phyloP scores from a whole-genome alignment of 1,284 basidiomycete species.

The Irpex sp. region DNA sequence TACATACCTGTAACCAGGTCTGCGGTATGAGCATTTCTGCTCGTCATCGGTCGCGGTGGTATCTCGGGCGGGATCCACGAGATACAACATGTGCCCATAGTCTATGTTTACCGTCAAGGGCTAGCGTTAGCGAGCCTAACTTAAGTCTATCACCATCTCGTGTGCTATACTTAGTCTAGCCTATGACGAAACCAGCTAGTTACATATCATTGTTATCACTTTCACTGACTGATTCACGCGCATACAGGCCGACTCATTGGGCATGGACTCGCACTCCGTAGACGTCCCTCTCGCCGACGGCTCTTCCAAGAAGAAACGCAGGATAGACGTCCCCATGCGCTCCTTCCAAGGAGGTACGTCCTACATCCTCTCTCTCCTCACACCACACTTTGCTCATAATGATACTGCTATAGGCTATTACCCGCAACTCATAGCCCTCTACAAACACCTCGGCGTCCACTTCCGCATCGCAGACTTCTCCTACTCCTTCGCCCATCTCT shows the following conservation, averaged over 20 bases:
- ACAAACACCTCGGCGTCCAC: constrained; percentile 50
- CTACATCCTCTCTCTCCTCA: background rate
- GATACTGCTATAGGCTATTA: constrained; percentile 57
- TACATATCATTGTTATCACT: background rate
- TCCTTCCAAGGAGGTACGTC: constrained; percentile 69
- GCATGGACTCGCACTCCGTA: constrained; percentile 57
- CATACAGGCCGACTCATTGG: constrained; percentile 38
- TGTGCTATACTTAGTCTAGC: background rate
- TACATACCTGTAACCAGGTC: background rate
- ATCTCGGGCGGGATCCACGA: background rate
- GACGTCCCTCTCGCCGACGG: constrained; percentile 32
- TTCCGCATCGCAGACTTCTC: constrained; percentile 55
- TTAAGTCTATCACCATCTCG: background rate
- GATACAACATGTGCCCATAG: background rate
- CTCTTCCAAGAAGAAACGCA: constrained; percentile 32
- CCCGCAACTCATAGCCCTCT: constrained; percentile 61
- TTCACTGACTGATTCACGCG: background rate
- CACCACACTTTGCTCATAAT: background rate
- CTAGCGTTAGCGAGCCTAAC: background rate
- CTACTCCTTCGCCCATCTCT: constrained; percentile 60
- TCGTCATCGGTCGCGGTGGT: background rate
- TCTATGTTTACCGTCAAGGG: too few relatives aligned
- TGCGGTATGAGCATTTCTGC: background rate
- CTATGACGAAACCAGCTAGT: background rate
- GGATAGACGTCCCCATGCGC: constrained; percentile 76